phyloP scores from a whole-genome alignment of 495 filamentous ascomycete genomes.

The Penicillium tannophilum region DNA sequence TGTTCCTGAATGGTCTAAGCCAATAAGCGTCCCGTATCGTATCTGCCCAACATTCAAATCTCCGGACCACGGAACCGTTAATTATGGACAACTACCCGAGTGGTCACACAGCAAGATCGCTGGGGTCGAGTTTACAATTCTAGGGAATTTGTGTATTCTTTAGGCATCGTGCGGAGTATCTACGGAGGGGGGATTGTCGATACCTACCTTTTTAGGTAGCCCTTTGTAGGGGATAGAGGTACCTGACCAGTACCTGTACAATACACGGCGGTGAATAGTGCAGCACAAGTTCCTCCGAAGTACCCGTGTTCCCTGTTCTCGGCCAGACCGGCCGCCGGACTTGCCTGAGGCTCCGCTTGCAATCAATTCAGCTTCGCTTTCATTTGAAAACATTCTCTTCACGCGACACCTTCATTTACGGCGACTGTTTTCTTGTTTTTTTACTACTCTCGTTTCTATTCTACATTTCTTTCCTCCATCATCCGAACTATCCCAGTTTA shows the following conservation, averaged over 20 bases:
- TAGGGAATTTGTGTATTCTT: conserved; percentile 9
- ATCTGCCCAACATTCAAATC: neutral
- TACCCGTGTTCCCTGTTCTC: conserved; percentile 15
- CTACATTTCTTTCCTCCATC: neutral
- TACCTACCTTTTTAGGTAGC: neutral
- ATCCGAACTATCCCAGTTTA: neutral
- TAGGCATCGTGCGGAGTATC: neutral
- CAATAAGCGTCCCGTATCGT: conserved; percentile 11
- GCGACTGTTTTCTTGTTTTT: conserved; percentile 11
- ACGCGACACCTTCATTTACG: conserved; percentile 22
- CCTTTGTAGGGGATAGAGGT: neutral
- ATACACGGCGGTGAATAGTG: conserved; percentile 1
- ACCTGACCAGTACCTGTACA: neutral
- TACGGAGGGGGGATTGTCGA: neutral
- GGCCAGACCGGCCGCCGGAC: conserved; percentile 26
- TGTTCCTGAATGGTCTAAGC: neutral
- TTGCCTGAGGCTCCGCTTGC: conserved; percentile 35
- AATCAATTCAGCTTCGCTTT: conserved; percentile 18
- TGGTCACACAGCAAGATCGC: conserved; percentile 19
- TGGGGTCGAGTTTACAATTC: conserved; percentile 14
- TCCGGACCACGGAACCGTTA: conserved; percentile 18
- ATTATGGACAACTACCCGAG: conserved; percentile 25
- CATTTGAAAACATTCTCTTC: conserved; percentile 24
- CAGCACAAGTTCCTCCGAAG: conserved; percentile 1
- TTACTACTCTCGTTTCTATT: conserved; percentile 13